Evolutionary conservation across 768 basidiomycete species (phyloP).

Genomic region (Lanmaoa rubissima): DNA sequence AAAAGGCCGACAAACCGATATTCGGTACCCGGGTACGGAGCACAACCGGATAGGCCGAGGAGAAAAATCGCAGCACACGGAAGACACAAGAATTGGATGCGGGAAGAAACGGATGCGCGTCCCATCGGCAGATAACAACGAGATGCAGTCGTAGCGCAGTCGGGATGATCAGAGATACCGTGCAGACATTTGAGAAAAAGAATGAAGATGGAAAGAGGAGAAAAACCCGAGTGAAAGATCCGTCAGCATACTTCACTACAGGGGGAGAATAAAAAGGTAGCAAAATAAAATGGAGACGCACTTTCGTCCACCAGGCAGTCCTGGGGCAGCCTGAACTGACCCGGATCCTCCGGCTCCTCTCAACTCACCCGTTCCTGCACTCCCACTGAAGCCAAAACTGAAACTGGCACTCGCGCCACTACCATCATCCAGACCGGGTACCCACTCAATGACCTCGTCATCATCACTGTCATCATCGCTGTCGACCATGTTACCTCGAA

Average conservation of each 20-base stretch:
- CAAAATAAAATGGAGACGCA: conserved; percentile 17
- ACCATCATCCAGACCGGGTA: conserved; percentile 9
- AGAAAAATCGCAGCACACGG: neutral
- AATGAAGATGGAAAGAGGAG: neutral
- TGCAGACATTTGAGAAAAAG: neutral
- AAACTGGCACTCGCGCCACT: neutral
- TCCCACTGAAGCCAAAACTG: neutral
- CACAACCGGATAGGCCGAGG: conserved; percentile 8
- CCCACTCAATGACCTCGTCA: conserved; percentile 27
- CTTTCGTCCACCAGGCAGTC: conserved; percentile 25
- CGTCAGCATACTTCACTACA: conserved; percentile 10
- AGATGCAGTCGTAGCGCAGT: neutral
- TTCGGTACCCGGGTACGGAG: conserved; percentile 10
- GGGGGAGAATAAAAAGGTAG: neutral
- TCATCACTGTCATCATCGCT: conserved; percentile 34
- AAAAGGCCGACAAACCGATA: neutral
- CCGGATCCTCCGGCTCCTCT: conserved; percentile 8
- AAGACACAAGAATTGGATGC: neutral
- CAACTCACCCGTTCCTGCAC: neutral
- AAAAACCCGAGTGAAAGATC: neutral
- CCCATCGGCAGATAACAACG: conserved; percentile 2
- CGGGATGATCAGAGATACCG: neutral
- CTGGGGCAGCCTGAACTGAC: conserved; percentile 5
- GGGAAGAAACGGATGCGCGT: neutral
- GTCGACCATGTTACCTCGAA: conserved; percentile 7